These are phyloP conservation scores for Aspergillus campestris DNA, from an alignment of 495 filamentous ascomycete genomes.

Conservation along the genomic window DNA sequence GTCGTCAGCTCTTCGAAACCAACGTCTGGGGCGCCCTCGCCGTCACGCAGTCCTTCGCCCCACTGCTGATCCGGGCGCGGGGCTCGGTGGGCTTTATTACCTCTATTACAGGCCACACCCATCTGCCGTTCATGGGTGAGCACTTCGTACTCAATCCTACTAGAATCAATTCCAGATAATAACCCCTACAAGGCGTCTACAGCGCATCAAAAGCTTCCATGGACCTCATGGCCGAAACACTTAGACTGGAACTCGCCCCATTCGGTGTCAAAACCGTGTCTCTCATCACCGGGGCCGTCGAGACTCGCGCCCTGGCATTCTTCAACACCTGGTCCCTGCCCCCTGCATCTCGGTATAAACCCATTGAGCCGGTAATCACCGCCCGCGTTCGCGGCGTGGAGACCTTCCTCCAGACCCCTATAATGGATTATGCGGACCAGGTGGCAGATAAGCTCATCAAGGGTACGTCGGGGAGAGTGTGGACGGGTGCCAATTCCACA, in stretches of 20 bases:
- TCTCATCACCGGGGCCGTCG: slow-evolving; percentile 15
- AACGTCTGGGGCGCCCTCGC: slow-evolving; percentile 47
- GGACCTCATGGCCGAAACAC: slow-evolving; percentile 30
- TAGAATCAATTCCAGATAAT: background rate
- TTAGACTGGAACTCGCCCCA: slow-evolving; percentile 47
- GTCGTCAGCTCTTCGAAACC: slow-evolving; percentile 39
- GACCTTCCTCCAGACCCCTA: slow-evolving; percentile 1
- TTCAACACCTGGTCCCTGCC: slow-evolving; percentile 5
- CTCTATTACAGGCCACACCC: slow-evolving; percentile 38
- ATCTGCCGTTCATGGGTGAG: slow-evolving; percentile 27
- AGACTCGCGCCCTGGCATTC: slow-evolving; percentile 3
- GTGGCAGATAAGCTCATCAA: slow-evolving; percentile 4
- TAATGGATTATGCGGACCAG: slow-evolving; percentile 10
- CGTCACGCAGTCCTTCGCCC: slow-evolving; percentile 47
- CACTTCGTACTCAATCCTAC: background rate
- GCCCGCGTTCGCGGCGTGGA: slow-evolving; percentile 7
- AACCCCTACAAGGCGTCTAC: slow-evolving; percentile 23
- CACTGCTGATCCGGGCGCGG: slow-evolving; percentile 37
- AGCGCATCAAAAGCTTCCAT: slow-evolving; percentile 48
- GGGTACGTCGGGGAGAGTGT: slow-evolving; percentile 6
- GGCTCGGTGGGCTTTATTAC: slow-evolving; percentile 43
- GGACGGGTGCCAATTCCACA: slow-evolving; percentile 6
- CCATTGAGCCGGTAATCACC: slow-evolving; percentile 11
- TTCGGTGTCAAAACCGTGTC: slow-evolving; percentile 20
- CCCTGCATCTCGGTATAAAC: slow-evolving; percentile 9